These are phyloP conservation scores for Sugiyamaella mastotermitis DNA, from an alignment of 805 yeast genomes.

Conservation along the genomic window DNA sequence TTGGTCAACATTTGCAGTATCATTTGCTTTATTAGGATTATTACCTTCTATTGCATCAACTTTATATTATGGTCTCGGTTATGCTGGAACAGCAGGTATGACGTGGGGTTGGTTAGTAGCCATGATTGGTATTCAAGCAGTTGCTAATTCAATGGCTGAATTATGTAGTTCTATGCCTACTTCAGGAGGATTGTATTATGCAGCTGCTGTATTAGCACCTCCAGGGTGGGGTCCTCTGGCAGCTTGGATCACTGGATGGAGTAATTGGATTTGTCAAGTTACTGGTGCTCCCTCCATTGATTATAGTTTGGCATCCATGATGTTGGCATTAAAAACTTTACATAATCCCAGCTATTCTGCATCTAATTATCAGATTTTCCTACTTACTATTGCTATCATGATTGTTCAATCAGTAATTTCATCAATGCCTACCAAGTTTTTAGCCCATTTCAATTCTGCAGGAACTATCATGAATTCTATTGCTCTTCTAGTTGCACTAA, in stretches of 20 bases:
- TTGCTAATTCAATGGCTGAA: constrained; percentile 58
- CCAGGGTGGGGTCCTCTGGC: constrained; percentile 45
- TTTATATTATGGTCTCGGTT: constrained; percentile 52
- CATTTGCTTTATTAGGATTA: constrained; percentile 60
- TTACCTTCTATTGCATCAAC: constrained; percentile 62
- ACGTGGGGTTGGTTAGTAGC: constrained; percentile 61
- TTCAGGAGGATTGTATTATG: constrained; percentile 63
- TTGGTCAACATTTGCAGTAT: constrained; percentile 54
- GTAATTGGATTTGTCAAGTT: constrained; percentile 59
- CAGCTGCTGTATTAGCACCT: constrained; percentile 57
- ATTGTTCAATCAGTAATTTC: constrained; percentile 42
- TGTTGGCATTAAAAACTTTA: constrained; percentile 44
- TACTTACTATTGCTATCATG: constrained; percentile 46
- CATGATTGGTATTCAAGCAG: constrained; percentile 48
- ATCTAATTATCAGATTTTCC: constrained; percentile 45
- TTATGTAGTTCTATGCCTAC: constrained; percentile 62
- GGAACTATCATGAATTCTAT: constrained; percentile 47
- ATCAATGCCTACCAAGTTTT: constrained; percentile 48
- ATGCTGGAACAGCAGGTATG: constrained; percentile 57
- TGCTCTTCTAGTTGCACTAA: constrained; percentile 46
- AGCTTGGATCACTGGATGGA: constrained; percentile 61
- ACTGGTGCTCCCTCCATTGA: constrained; percentile 58
- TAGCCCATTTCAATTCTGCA: constrained; percentile 44
- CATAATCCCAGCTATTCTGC: constrained; percentile 37
- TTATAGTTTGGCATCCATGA: constrained; percentile 51